These are phyloP conservation scores for Trichosporon sp. DNA, from an alignment of 1,284 basidiomycete genomes.

Conservation along the genomic window DNA sequence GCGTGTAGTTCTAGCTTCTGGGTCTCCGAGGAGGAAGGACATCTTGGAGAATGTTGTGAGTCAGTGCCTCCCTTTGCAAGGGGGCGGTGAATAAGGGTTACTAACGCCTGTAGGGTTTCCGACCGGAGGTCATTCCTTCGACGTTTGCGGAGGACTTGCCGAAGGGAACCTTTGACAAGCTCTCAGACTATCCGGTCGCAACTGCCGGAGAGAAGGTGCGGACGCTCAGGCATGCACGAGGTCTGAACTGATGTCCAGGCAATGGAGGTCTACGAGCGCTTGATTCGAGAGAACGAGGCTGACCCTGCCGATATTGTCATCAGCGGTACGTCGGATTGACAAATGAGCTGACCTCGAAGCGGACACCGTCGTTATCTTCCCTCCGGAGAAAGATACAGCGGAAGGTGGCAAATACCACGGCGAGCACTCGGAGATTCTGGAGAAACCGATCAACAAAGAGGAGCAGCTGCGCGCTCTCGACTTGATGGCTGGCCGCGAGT, in stretches of 20 bases:
- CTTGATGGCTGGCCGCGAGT: conserved; percentile 75
- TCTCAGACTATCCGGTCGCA: conserved; percentile 88
- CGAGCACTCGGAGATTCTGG: conserved; percentile 53
- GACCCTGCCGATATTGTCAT: conserved; percentile 92
- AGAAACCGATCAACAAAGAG: conserved; percentile 73
- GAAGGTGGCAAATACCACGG: conserved; percentile 30
- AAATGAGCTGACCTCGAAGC: conserved; percentile 51
- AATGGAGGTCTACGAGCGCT: conserved; percentile 80
- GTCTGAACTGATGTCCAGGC: conserved; percentile 50
- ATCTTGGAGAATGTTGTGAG: conserved; percentile 73
- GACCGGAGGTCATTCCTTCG: conserved; percentile 81
- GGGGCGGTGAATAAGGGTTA: neutral
- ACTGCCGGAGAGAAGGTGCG: conserved; percentile 77
- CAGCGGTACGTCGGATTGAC: conserved; percentile 55
- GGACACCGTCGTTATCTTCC: conserved; percentile 84
- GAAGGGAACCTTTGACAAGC: conserved; percentile 60
- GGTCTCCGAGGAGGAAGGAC: conserved; percentile 75
- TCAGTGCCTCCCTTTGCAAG: conserved; percentile 26
- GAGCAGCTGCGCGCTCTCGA: conserved; percentile 57
- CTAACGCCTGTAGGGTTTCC: conserved; percentile 60
- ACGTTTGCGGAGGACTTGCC: conserved; percentile 79
- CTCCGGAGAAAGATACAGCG: conserved; percentile 59
- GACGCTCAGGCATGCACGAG: no score
- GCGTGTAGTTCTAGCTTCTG: conserved; percentile 75
- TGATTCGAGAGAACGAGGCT: conserved; percentile 67